These are phyloP conservation scores for Juglanconis sp. DNA, from an alignment of 2,329 filamentous ascomycete species.

Conservation along the genomic window DNA sequence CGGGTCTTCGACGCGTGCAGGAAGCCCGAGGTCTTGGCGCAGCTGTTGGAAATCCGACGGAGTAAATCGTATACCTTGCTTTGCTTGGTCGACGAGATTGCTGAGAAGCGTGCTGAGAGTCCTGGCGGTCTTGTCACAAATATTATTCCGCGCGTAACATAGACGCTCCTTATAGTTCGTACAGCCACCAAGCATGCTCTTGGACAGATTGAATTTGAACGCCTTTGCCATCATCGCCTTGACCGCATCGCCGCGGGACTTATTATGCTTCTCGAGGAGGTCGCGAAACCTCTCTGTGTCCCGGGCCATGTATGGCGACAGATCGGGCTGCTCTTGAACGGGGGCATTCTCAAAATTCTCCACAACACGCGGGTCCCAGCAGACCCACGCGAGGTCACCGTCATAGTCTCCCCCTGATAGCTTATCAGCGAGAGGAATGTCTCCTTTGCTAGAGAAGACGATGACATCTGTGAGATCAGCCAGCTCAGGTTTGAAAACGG, in stretches of 20 bases:
- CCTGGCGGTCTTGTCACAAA: slow-evolving; percentile 42
- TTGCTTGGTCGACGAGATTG: slow-evolving; percentile 55
- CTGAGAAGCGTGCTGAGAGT: slow-evolving; percentile 50
- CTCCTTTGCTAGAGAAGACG: slow-evolving; percentile 67
- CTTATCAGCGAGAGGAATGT: slow-evolving; percentile 62
- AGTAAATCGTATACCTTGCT: slow-evolving; percentile 52
- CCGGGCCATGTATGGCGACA: slow-evolving; percentile 49
- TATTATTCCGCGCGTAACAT: slow-evolving; percentile 56
- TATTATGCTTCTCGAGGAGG: slow-evolving; percentile 28
- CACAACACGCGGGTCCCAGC: slow-evolving; percentile 67
- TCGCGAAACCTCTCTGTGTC: slow-evolving; percentile 44
- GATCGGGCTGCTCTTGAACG: slow-evolving; percentile 40
- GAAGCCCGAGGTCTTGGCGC: slow-evolving; percentile 24
- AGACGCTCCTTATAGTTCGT: slow-evolving; percentile 63
- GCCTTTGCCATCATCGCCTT: slow-evolving; percentile 48
- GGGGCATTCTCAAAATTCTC: slow-evolving; percentile 62
- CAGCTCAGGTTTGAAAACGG: slow-evolving; percentile 56
- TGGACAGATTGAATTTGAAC: slow-evolving; percentile 56
- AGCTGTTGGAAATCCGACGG: slow-evolving; percentile 38
- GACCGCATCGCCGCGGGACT: slow-evolving; percentile 26
- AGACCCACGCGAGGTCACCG: slow-evolving; percentile 74
- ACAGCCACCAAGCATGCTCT: slow-evolving; percentile 58
- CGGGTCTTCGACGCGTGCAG: slow-evolving; percentile 31
- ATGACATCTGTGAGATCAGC: slow-evolving; percentile 73
- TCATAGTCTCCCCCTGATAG: slow-evolving; percentile 81